These are phyloP conservation scores for Jatropha multifida DNA, from an alignment of 441 rosid species.

Conservation along the genomic window DNA sequence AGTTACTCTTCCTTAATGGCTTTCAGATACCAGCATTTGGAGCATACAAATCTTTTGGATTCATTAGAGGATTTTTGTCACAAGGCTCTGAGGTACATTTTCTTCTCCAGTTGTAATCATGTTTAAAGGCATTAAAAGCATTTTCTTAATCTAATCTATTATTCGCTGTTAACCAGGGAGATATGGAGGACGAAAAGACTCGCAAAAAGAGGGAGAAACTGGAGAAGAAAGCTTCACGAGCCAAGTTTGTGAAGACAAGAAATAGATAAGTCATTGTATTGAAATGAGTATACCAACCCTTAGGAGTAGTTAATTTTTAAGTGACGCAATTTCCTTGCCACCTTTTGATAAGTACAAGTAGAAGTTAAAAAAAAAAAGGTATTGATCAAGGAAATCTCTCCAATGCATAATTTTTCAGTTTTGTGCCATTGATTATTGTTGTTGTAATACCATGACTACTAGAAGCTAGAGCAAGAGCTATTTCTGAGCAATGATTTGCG, in stretches of 20 bases:
- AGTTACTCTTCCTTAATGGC: conserved; percentile 1
- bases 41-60: conserved; percentile 63
- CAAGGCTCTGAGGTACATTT: conserved; percentile 63
- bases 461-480: background rate
- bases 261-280: conserved; percentile 26
- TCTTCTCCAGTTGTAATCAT: background rate
- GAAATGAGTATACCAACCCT: conserved; percentile 4
- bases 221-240: conserved; percentile 62
- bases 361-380: too few species aligned
- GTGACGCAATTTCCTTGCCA: background rate
- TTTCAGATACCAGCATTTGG: conserved; percentile 74
- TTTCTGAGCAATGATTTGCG: background rate
- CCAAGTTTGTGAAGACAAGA: conserved; percentile 53
- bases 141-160: background rate
- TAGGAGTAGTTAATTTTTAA: conserved; percentile 9
- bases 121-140: background rate
- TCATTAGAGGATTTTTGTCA: conserved; percentile 59
- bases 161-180: conserved; percentile 37
- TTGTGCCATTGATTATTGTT: background rate
- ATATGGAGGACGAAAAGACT: conserved; percentile 56
- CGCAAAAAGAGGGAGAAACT: conserved; percentile 67
- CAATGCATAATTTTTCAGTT: background rate
- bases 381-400: background rate
- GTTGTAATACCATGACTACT: background rate
- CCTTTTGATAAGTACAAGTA: too few species aligned